phyloP scores from a whole-genome alignment of 495 filamentous ascomycete species.

The Barbatosphaeria neglecta region DNA sequence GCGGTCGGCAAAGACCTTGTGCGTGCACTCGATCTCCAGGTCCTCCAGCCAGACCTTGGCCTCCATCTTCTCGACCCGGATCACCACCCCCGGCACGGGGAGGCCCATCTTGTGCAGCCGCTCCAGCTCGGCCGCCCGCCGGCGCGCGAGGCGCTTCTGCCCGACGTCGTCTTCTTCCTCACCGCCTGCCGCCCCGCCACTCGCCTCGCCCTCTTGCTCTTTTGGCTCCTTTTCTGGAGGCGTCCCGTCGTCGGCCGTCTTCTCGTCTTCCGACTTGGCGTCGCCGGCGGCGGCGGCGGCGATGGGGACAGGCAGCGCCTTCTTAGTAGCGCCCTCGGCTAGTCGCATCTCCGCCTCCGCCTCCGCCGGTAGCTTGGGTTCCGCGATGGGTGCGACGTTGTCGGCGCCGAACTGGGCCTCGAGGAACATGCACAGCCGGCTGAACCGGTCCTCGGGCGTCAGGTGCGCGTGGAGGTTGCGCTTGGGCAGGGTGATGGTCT shows the following conservation, averaged over 20 bases:
- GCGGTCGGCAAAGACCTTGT: constrained; percentile 60
- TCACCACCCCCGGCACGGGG: constrained; percentile 76
- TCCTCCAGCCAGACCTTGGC: constrained; percentile 87
- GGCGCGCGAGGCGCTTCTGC: constrained; percentile 19
- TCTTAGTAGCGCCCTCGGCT: constrained; percentile 1
- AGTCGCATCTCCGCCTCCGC: constrained; percentile 3
- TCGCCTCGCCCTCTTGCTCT: constrained; percentile 28
- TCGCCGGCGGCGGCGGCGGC: constrained; percentile 4
- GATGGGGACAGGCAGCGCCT: constrained; percentile 1
- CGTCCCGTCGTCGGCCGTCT: constrained; percentile 14
- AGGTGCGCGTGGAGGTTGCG: constrained; percentile 62
- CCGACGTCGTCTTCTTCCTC: constrained; percentile 20
- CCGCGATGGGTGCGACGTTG: constrained; percentile 59
- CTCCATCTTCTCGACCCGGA: constrained; percentile 77
- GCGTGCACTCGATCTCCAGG: constrained; percentile 75
- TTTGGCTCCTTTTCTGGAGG: constrained; percentile 28
- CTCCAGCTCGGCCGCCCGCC: constrained; percentile 43
- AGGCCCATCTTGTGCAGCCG: constrained; percentile 71
- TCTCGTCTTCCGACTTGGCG: constrained; percentile 18
- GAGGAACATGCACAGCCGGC: constrained; percentile 85
- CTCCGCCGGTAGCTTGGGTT: constrained; percentile 42
- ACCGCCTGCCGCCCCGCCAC: constrained; percentile 7
- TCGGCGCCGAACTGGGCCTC: constrained; percentile 88
- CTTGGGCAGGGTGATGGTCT: constrained; percentile 25
- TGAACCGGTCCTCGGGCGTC: constrained; percentile 60